Evolutionary conservation across 2,329 filamentous ascomycete genomes (phyloP), one percentile per base, ranked within the genome.

Genomic region (Trichoderma oligosporum): DNA sequence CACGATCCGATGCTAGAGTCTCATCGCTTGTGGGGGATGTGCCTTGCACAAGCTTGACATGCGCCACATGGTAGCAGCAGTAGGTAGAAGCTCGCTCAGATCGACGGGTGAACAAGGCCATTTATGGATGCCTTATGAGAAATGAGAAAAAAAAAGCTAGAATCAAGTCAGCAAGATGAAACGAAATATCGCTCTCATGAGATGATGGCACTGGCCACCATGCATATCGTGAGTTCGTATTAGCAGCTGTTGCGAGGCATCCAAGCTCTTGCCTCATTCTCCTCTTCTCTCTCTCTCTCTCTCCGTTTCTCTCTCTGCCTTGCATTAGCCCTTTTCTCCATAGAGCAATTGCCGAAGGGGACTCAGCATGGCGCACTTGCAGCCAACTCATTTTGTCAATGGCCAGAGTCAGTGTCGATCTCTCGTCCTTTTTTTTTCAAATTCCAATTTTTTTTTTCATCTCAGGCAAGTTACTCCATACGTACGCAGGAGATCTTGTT

Each of bases 191-290:
- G 45, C 45, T 25, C 36, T n/a, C 20, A 45, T 46, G 42, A 52
- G 31, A 55, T 27, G 22, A 31, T 18, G 52, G 42, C 52, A 56
- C 52, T 56, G 52, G 33, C 52, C 52, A 56, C 54, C 44, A 24
- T 47, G 54, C 45, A 57, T 41, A 51, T 55, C 39, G 51, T 45
- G 39, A 25, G 51, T 31, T 27, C 20, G n/a, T 55, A 4, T 22
- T 45, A 20, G 45, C 42, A 18, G 54, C 35, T 18, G 44, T 29
- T 16, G 29, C 29, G 31, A 55, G 12, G 29, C 51, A 46, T 36
- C 29, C 16, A 29, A 42, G 24, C 38, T 42, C 18, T 4, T 4
- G 18, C 11, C 39, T 20, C 9, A 4, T 24, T 4, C 35, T 38
- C 14, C 16, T 18, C n/a, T n/a, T n/a, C 18, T n/a, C 20, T 24